Evolutionary conservation across 2,329 filamentous ascomycete genomes (phyloP), one percentile per base, ranked within the genome.

Genomic region (Claviceps humidiphila): DNA sequence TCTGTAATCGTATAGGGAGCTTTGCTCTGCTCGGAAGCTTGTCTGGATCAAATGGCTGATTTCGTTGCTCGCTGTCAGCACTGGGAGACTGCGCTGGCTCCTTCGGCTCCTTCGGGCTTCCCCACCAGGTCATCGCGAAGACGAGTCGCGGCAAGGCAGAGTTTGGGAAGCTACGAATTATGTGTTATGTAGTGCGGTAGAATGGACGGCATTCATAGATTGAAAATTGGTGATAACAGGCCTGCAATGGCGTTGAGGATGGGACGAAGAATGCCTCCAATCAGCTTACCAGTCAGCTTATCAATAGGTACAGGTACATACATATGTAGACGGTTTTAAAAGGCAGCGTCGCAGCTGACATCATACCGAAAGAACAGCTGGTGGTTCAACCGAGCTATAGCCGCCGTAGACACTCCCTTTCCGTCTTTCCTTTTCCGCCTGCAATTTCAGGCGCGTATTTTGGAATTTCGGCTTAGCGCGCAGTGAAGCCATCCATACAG

Each of bases 1-100:
- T 76, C 60, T 83, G 79, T 49, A 82, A 64, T n/a, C 64, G 67
- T 47, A 68, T 67, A 1, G 79, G 76, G 13, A 84, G 74, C 64
- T 78, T 74, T 57, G 74, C 69, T 38, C 66, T 63, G 5, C 68
- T 61, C 1, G 75, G 74, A 16, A 77, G 73, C 60, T 72, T 75
- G 53, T 70, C 59, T 9, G 71, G 68, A 52, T 75, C 69, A 59
- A 73, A 71, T 4, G 62, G 54, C n/a, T 66, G 58, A 16, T 57
- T 58, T 50, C 55, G 51, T 16, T 57, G 54, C n/a, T 60, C 24
- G 42, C 44, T 51, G 44, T 49, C 52, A n/a, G 48, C 51, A 26
- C 44, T 46, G 9, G 51, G 48, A 37, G 53, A 53, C n/a, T 40
- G 30, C 40, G 57, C 54, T 20, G 61, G 63, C 57, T 52, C 51